A percentile compares a stretch with the other conserved stretches of the same genome.
Conservation (phyloP, 2,329 filamentous ascomycete species). For the Botrytis medusae region DNA sequence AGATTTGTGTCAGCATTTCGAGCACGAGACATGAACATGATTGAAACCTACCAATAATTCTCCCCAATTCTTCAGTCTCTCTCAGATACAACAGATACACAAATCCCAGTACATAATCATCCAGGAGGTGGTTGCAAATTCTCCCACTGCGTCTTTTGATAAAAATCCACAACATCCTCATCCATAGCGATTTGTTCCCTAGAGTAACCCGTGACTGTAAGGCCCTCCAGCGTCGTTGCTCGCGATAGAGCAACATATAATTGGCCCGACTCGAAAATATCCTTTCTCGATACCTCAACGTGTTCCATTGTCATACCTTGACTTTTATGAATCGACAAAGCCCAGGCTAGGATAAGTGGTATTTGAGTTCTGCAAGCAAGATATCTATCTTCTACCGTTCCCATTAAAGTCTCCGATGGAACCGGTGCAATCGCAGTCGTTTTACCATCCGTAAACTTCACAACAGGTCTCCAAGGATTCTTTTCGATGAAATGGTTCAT, state of each 20-base stretch:
- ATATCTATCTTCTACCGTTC: slow-evolving; percentile 25
- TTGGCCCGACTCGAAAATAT: slow-evolving; percentile 36
- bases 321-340: slow-evolving; percentile 93
- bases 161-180: slow-evolving; percentile 34
- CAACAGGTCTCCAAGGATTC: slow-evolving; percentile 23
- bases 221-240: slow-evolving; percentile 31
- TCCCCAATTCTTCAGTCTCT: neutral
- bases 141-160: slow-evolving; percentile 34
- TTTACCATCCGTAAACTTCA: slow-evolving; percentile 31
- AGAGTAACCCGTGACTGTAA: slow-evolving; percentile 31
- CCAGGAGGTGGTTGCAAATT: slow-evolving; percentile 12
- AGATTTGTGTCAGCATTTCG: neutral
- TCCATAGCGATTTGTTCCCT: slow-evolving; percentile 30
- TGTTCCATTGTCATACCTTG: slow-evolving; percentile 72
- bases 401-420: slow-evolving; percentile 21
- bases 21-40: neutral
- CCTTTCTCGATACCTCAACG: slow-evolving; percentile 32
- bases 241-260: slow-evolving; percentile 36
- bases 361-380: slow-evolving; percentile 44
- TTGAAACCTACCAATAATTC: neutral
- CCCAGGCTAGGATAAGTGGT: slow-evolving; percentile 91
- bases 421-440: slow-evolving; percentile 23
- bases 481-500: slow-evolving; percentile 10
- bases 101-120: neutral
- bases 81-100: neutral